Evolutionary conservation across 2,329 filamentous ascomycete species (phyloP).

Genomic region (Tricladium varicosporioides): DNA sequence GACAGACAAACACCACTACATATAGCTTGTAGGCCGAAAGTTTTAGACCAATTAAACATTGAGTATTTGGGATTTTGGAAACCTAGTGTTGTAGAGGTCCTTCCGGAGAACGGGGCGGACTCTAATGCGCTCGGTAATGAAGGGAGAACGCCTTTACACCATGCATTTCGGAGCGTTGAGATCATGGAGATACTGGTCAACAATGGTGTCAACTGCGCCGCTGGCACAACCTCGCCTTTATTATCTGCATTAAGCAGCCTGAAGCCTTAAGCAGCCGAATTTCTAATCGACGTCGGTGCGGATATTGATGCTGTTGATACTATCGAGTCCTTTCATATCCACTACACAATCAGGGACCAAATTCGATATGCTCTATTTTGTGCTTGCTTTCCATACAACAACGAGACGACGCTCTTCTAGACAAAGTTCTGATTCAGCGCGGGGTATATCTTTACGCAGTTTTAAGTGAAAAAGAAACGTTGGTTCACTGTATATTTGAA

Average conservation of each 20-base stretch:
- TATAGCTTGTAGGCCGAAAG: background rate
- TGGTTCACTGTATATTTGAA: background rate
- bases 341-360: background rate
- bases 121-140: background rate
- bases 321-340: background rate
- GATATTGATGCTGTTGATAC: background rate
- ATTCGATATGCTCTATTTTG: background rate
- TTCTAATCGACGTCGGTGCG: background rate
- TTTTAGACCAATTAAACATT: background rate
- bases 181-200: background rate
- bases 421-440: background rate
- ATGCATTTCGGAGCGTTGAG: background rate
- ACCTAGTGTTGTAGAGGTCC: background rate
- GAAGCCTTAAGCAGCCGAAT: background rate
- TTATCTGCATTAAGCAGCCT: background rate
- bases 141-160: conserved; percentile 4
- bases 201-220: background rate
- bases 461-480: background rate
- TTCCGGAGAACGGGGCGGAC: background rate
- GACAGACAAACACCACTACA: background rate
- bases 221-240: background rate
- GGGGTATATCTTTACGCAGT: background rate
- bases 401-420: background rate
- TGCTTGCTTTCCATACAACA: background rate
- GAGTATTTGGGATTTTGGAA: background rate